Conservation (phyloP, 306 rosid genomes). For the Rosa chinensis region DNA sequence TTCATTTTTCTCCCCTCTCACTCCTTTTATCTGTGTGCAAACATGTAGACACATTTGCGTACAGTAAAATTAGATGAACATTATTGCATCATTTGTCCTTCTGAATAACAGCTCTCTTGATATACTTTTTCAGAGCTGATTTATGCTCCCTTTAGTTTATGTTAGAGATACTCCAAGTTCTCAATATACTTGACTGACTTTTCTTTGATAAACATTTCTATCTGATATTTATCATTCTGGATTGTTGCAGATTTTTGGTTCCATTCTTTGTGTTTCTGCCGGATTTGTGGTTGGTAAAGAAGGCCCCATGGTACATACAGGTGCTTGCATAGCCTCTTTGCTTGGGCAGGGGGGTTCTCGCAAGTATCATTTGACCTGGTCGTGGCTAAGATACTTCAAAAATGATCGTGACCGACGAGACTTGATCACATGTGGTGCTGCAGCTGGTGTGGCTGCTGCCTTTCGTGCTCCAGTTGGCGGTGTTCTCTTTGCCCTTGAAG, state of each 20-base stretch:
- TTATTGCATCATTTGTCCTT: background rate
- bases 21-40: background rate
- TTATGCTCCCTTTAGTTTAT: background rate
- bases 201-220: background rate
- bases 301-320: slow-evolving; percentile 97
- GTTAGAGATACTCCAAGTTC: background rate
- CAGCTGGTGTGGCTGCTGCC: slow-evolving; percentile 94
- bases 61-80: background rate
- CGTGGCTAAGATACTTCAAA: slow-evolving; percentile 72
- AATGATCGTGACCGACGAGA: slow-evolving; percentile 85
- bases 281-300: slow-evolving; percentile 93
- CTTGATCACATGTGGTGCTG: slow-evolving; percentile 91
- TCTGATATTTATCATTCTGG: slow-evolving; percentile 19
- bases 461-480: slow-evolving; percentile 95
- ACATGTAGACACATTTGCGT: background rate
- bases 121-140: background rate
- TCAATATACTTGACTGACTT: background rate
- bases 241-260: slow-evolving; percentile 69
- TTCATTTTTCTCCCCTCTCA: background rate
- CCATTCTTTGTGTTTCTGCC: slow-evolving; percentile 76
- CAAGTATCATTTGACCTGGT: slow-evolving; percentile 73
- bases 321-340: slow-evolving; percentile 81
- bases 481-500: slow-evolving; percentile 92
- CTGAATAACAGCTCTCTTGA: background rate
- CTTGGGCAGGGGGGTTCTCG: slow-evolving; percentile 86